phyloP scores from a whole-genome alignment of 192 early-diverging fungal genomes.

The Phycomyces nitens region DNA sequence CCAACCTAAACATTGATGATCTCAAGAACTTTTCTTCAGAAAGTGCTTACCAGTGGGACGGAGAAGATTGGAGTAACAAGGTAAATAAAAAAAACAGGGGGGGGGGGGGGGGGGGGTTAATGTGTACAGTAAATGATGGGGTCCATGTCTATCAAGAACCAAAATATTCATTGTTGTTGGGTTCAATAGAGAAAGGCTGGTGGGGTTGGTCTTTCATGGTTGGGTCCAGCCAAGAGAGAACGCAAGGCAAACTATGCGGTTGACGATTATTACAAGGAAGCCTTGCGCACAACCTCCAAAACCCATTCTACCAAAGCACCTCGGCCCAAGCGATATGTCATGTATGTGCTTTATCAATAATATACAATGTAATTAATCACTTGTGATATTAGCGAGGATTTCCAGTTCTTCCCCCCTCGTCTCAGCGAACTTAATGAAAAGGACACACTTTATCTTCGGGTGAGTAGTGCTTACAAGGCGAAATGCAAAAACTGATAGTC shows the following conservation, averaged over 20 bases:
- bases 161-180: too few species aligned
- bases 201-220: conserved; percentile 72
- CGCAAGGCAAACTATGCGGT: conserved; percentile 89
- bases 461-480: conserved; percentile 5
- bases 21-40: conserved; percentile 85
- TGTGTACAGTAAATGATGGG: too few species aligned
- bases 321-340: conserved; percentile 61
- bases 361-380: too few species aligned
- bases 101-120: neutral
- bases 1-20: conserved; percentile 88
- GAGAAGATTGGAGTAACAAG: conserved; percentile 89
- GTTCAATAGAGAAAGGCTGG: conserved; percentile 52
- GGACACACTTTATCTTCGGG: conserved; percentile 70
- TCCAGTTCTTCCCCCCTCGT: conserved; percentile 88
- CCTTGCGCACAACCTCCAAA: conserved; percentile 65
- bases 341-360: conserved; percentile 23
- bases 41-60: conserved; percentile 93
- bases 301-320: conserved; percentile 51
- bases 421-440: conserved; percentile 78
- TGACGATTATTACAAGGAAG: conserved; percentile 91
- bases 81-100: conserved; percentile 17
- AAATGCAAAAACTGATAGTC: neutral
- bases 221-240: conserved; percentile 92
- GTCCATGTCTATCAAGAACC: too few species aligned
- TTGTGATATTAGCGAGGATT: conserved; percentile 67